Conservation (phyloP, 257 asterid species). For the Pogostemon cablin region DNA sequence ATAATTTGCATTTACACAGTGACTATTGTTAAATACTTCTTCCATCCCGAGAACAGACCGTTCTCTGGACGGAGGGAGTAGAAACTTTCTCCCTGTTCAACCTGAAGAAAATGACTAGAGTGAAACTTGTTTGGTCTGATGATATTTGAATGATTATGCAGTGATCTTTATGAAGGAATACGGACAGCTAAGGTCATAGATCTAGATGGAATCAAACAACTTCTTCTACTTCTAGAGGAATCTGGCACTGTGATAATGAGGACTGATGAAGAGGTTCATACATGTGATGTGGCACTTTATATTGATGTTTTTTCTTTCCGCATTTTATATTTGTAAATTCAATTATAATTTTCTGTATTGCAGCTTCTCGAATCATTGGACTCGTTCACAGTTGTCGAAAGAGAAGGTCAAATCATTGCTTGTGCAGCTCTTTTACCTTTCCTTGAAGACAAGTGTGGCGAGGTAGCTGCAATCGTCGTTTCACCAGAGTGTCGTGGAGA, state of each 20-base stretch:
- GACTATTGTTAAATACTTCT: not conserved
- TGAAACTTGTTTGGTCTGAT: slow-evolving; percentile 2
- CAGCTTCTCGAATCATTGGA: slow-evolving; percentile 68
- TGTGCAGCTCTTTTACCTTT: slow-evolving; percentile 91
- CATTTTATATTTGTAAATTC: slow-evolving; percentile 22
- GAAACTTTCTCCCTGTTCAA: slow-evolving; percentile 1
- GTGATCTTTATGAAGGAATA: slow-evolving; percentile 92
- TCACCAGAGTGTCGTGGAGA: slow-evolving; percentile 98
- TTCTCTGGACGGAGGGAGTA: no score
- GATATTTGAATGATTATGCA: slow-evolving; percentile 36
- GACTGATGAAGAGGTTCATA: slow-evolving; percentile 76
- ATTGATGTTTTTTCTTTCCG: not conserved
- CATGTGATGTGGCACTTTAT: slow-evolving; percentile 19
- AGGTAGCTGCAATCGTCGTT: slow-evolving; percentile 96
- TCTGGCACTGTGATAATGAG: slow-evolving; percentile 85
- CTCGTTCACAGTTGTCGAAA: slow-evolving; percentile 76
- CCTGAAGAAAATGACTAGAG: not conserved
- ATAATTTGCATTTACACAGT: not conserved
- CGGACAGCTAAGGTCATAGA: slow-evolving; percentile 71
- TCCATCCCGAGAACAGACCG: not conserved
- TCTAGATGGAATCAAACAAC: slow-evolving; percentile 65
- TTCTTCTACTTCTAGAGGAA: slow-evolving; percentile 77
- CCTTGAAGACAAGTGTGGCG: slow-evolving; percentile 81
- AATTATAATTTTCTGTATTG: slow-evolving; percentile 32
- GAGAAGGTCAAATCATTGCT: slow-evolving; percentile 97